Evolutionary conservation across 257 asterid genomes (phyloP).

Genomic region (Apocynum venetum): DNA sequence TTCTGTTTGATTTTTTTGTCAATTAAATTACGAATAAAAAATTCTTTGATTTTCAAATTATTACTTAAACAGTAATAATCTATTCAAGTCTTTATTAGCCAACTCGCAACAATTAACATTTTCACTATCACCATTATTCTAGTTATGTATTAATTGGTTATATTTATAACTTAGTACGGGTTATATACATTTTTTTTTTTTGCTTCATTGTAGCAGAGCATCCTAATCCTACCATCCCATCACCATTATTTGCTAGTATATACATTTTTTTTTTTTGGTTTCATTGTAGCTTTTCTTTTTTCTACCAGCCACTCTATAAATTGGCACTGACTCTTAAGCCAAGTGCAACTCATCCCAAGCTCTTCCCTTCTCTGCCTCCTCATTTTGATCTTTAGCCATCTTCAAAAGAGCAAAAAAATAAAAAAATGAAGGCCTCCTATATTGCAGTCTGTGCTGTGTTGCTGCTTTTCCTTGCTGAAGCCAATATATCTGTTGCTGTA

Average conservation of each 20-base stretch:
- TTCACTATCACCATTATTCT: too few relatives aligned
- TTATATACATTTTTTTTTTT: too few relatives aligned
- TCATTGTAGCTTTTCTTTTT: not conserved
- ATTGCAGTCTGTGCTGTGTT: conserved; percentile 19
- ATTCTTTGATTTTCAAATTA: too few relatives aligned
- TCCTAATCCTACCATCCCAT: too few relatives aligned
- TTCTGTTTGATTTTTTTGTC: too few relatives aligned
- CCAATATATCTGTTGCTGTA: conserved; percentile 21
- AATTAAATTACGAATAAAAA: too few relatives aligned
- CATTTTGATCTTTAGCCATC: not conserved
- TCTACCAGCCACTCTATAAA: conserved; percentile 1
- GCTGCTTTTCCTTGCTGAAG: conserved; percentile 25
- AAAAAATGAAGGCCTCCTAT: conserved; percentile 28
- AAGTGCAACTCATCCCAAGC: not conserved
- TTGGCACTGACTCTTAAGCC: not conserved
- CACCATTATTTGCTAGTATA: not conserved
- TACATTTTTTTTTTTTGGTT: not conserved
- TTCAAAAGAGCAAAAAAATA: not conserved
- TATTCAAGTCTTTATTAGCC: too few relatives aligned
- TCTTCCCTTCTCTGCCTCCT: not conserved
- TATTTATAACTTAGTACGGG: too few relatives aligned
- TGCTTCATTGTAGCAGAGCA: too few relatives aligned
- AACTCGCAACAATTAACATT: too few relatives aligned
- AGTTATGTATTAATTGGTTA: too few relatives aligned
- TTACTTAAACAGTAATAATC: too few relatives aligned